phyloP scores from a whole-genome alignment of 169 alveolate genomes.

The Theileria luwenshuni region DNA sequence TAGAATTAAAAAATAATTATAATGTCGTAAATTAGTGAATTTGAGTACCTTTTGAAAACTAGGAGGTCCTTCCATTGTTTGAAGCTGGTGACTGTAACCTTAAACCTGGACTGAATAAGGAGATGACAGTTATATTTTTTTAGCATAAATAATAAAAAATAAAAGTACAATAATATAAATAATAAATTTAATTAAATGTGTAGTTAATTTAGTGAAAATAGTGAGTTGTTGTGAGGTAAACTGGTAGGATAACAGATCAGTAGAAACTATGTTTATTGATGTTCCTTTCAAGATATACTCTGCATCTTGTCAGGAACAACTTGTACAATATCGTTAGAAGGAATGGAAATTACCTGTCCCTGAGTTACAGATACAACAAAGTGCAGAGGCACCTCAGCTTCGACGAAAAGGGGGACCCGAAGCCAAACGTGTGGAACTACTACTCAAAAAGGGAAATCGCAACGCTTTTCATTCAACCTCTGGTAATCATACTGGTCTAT shows the following conservation, averaged over 20 bases:
- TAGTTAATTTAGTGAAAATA: background rate
- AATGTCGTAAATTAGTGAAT: background rate
- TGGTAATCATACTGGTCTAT: slow-evolving; percentile 38
- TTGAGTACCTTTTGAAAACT: slow-evolving; percentile 48
- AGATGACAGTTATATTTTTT: background rate
- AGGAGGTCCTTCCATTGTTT: slow-evolving; percentile 68
- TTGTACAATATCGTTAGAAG: background rate
- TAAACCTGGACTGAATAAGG: slow-evolving; percentile 23
- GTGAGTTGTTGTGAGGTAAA: background rate
- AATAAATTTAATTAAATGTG: background rate
- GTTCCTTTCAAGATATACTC: background rate
- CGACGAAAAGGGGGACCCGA: background rate
- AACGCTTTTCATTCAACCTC: slow-evolving; percentile 60
- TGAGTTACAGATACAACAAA: background rate
- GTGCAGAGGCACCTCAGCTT: background rate
- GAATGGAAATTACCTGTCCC: background rate
- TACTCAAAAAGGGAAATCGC: slow-evolving; percentile 53
- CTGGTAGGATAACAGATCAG: background rate
- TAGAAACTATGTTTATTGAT: background rate
- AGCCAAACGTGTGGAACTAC: slow-evolving; percentile 49
- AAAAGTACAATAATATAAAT: background rate
- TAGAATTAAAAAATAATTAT: background rate
- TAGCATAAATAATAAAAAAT: background rate
- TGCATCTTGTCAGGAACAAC: background rate
- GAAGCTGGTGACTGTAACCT: slow-evolving; percentile 41